Evolutionary conservation across 768 basidiomycete genomes (phyloP), one percentile per base, ranked within the genome.

Genomic region (Vishniacozyma victoriae): DNA sequence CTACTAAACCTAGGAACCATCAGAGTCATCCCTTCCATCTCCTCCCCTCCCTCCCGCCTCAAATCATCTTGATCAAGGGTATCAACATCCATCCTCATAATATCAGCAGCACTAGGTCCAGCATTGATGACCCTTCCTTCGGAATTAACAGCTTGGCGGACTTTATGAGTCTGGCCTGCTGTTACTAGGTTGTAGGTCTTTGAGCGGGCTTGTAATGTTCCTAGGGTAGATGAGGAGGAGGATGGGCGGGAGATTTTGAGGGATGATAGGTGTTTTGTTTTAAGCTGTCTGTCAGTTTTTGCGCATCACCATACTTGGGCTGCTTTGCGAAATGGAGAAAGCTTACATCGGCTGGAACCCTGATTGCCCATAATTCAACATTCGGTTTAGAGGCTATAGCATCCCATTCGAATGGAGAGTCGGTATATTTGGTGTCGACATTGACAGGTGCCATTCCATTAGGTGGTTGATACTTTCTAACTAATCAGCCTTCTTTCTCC

Each of bases 351-450:
- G 23, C 14, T 18, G 70, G 70, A 12, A 62, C 55, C 31, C 70
- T 41, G 36, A 71, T 62, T 14, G 65, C 55, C 70, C 70, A 71
- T 1, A 71, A 43, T 49, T 71, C 62, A 1, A 64, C 52, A 20
- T 55, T 57, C 9, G 59, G 51, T 40, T 60, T 59, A 12, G 31
- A 35, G 9, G 59, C 52, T 27, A 71, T 36, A 12, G 48, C 44
- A 19, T 67, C 64, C 50, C 53, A 71, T 37, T 68, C 64, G 44
- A 71, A 71, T 4, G 59, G 50, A 3, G 64, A 64, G 1, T 50
- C 35, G 4, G 48, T 44, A 35, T 62, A 55, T 7, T 38, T 27
- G 14, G 51, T 46, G 9, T 49, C 48, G 7, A 60, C 26, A 14
- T 45, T 44, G 20, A 65, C 18, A 3, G 54, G 49, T 16, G 43